Evolutionary conservation across 257 asterid species (phyloP).

Genomic region (Ligustrum vulgare): DNA sequence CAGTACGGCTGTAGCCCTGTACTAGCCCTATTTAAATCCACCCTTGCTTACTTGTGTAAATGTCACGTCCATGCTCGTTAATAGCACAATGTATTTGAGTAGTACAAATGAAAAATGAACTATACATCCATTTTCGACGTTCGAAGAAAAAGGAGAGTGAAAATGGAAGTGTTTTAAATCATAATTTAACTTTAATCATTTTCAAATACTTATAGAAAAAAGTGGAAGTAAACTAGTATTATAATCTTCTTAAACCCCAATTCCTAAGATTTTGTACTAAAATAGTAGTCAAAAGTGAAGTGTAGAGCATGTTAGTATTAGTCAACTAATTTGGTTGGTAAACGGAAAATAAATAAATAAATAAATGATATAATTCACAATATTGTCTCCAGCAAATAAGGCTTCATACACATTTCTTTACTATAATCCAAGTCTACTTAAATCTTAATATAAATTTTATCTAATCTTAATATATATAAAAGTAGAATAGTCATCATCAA

Average conservation of each 20-base stretch:
- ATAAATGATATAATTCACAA: neutral
- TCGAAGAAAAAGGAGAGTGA: neutral
- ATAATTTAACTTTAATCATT: neutral
- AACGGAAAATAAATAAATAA: no score
- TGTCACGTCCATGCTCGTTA: slow-evolving; percentile 23
- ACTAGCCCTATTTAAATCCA: neutral
- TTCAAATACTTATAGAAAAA: neutral
- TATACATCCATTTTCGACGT: neutral
- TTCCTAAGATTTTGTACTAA: no score
- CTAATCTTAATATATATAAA: no score
- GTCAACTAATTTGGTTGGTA: no score
- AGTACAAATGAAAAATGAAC: neutral
- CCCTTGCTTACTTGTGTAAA: slow-evolving; percentile 4
- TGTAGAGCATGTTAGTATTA: no score
- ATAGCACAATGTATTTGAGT: neutral
- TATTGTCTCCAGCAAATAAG: neutral
- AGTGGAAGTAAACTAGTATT: slow-evolving; percentile 13
- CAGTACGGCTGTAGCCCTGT: no score
- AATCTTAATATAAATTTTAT: no score
- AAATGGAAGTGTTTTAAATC: slow-evolving; percentile 5
- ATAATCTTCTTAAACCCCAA: no score
- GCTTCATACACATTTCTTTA: no score
- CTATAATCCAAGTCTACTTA: no score
- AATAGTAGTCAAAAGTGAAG: no score
- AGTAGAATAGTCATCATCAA: no score